Conservation (phyloP, 73 alveolate genomes). For the Paramecium sexaurelia region DNA sequence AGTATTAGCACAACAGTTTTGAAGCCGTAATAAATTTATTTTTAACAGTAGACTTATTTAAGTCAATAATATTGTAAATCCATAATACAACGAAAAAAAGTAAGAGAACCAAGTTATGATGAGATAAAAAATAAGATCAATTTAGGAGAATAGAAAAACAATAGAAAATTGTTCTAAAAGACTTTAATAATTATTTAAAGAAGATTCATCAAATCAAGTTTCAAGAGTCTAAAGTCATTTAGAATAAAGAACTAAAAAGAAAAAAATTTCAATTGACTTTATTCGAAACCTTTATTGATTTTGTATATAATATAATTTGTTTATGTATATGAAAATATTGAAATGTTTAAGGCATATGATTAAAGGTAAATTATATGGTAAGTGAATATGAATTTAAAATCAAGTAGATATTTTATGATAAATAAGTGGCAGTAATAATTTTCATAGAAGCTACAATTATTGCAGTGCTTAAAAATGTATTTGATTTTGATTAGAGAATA, state of each 20-base stretch:
- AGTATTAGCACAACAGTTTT: constrained; percentile 20
- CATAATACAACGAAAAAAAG: background rate
- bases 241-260: background rate
- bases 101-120: background rate
- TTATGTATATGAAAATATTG: background rate
- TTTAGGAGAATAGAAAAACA: background rate
- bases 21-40: background rate
- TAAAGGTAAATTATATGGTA: too few species aligned
- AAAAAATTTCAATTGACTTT: background rate
- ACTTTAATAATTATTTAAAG: background rate
- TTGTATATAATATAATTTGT: background rate
- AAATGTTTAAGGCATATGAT: too few species aligned
- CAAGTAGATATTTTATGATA: too few species aligned
- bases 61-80: background rate
- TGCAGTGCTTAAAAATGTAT: too few species aligned
- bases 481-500: too few species aligned
- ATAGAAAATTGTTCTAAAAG: background rate
- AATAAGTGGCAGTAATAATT: too few species aligned
- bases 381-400: too few species aligned
- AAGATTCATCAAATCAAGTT: background rate
- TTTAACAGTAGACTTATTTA: background rate
- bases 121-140: background rate
- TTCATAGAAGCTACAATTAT: too few species aligned
- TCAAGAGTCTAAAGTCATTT: background rate
- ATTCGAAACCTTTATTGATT: background rate